phyloP scores from a whole-genome alignment of 768 basidiomycete species.

The Suillus paluster region DNA sequence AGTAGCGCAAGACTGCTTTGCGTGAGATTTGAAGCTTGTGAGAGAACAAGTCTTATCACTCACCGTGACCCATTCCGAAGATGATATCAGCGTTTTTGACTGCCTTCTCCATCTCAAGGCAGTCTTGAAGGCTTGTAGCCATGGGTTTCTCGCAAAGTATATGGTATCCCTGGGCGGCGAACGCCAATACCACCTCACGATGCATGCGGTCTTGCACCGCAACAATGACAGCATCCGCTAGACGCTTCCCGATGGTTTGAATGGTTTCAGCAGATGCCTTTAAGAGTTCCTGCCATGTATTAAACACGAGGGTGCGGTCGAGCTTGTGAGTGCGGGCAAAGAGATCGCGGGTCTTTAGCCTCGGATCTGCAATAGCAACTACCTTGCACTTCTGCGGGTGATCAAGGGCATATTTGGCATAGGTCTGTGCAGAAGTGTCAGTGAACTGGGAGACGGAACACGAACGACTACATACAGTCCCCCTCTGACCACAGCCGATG shows the following conservation, averaged over 20 bases:
- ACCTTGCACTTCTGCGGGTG: conserved; percentile 71
- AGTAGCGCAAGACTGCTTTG: conserved; percentile 78
- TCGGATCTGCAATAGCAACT: conserved; percentile 86
- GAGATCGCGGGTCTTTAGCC: conserved; percentile 60
- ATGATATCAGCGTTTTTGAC: conserved; percentile 72
- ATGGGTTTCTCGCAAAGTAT: conserved; percentile 94
- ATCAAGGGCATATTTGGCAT: conserved; percentile 63
- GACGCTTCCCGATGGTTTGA: conserved; percentile 62
- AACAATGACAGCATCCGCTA: conserved; percentile 84
- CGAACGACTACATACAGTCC: conserved; percentile 51
- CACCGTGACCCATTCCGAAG: conserved; percentile 90
- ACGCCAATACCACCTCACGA: conserved; percentile 70
- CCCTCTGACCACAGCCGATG: conserved; percentile 85
- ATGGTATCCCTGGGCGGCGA: conserved; percentile 82
- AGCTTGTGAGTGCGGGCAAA: conserved; percentile 63
- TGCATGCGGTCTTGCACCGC: conserved; percentile 85
- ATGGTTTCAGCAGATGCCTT: conserved; percentile 70
- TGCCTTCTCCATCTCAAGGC: conserved; percentile 73
- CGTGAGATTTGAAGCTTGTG: neutral
- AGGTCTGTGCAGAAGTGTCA: conserved; percentile 46
- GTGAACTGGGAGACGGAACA: conserved; percentile 2
- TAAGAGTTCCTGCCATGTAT: conserved; percentile 71
- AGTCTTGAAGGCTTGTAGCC: conserved; percentile 76
- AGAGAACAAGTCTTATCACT: conserved; percentile 17
- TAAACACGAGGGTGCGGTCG: conserved; percentile 71